Evolutionary conservation across 2,329 filamentous ascomycete genomes (phyloP).

Genomic region (Fusarium sp.): DNA sequence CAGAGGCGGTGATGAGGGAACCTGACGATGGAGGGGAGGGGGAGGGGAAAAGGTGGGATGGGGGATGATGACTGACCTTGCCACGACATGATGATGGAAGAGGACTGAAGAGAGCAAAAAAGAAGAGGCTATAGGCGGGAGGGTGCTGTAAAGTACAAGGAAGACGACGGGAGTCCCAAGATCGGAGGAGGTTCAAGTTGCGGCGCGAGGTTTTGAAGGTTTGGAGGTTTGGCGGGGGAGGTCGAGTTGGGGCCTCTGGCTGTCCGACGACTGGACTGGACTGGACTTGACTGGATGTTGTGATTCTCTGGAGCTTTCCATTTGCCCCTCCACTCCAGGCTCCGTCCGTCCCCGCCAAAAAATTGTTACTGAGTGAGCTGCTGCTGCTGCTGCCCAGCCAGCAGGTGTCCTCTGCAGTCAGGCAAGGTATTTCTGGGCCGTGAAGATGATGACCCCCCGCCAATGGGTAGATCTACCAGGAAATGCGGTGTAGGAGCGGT

Average conservation of each 20-base stretch:
- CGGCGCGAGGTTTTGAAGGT: constrained; percentile 38
- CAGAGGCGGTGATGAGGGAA: constrained; percentile 40
- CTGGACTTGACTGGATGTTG: constrained; percentile 19
- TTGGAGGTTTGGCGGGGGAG: constrained; percentile 37
- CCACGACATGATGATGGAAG: constrained; percentile 73
- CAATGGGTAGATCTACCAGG: background rate
- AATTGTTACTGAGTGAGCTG: constrained; percentile 27
- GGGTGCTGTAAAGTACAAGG: constrained; percentile 9
- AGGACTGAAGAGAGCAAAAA: constrained; percentile 26
- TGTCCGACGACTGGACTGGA: constrained; percentile 1
- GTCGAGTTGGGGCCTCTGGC: constrained; percentile 10
- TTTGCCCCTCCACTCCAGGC: constrained; percentile 41
- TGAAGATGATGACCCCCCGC: background rate
- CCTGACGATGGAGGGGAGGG: constrained; percentile 32
- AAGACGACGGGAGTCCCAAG: constrained; percentile 3
- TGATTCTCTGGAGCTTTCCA: constrained; percentile 37
- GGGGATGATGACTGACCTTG: constrained; percentile 68
- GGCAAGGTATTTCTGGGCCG: background rate
- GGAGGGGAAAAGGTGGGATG: constrained; percentile 6
- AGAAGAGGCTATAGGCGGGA: background rate
- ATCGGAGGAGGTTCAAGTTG: constrained; percentile 12
- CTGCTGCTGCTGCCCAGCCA: constrained; percentile 4
- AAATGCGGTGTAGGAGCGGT: background rate
- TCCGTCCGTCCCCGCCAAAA: constrained; percentile 37
- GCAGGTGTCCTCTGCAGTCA: background rate